Base-by-base conservation (phyloP, 768 basidiomycete genomes). In the Lanmaoa pseudosensibilis region DNA sequence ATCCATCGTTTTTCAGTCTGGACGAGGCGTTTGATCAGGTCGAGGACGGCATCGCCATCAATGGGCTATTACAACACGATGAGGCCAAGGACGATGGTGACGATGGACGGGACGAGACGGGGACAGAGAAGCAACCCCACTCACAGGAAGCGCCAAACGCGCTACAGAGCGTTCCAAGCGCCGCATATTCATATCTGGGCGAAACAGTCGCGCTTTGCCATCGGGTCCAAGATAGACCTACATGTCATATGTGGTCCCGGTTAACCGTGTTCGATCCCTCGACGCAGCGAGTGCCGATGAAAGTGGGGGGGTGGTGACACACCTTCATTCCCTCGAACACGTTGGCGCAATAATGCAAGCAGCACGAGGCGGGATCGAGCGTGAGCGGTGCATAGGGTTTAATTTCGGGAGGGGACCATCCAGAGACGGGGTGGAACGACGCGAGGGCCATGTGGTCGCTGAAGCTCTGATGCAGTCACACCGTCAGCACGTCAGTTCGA, bases 121-220 rank as follows among this genome's bases (percentile, higher is more conserved):
- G 10, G 23, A 13, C 27, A 8, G 5, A 25, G 0, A 3, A 2
- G 11, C 12, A 23, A 21, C 30, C 38, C 49, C 1, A 71, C 83
- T 60, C 62, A 85, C 85, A 1, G 90, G 91, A 16, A 92, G 75
- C 0, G 89, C 88, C 46, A 92, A 78, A 46, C 93, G 84, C 1
- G 79, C 83, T 0, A 83, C 83, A 21, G 88, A 90, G 34, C 79
- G 76, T 45, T 80, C 76, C 72, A 98, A 80, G 25, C 94, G 87
- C 27, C 80, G 81, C 91, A 95, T 93, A 71, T 96, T 96, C 70
- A 81, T 73, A 32, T 90, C 79, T 0, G 94, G 93, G 34, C 94
- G 78, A 78, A 97, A 97, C 36, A 96, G 73, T 9, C 88, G 78
- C 1, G 85, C 79, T 50, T 83, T 80, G 1, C 92, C 92, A 55